Evolutionary conservation across 2,329 filamentous ascomycete genomes (phyloP).

Genomic region (Fusarium hainanense): DNA sequence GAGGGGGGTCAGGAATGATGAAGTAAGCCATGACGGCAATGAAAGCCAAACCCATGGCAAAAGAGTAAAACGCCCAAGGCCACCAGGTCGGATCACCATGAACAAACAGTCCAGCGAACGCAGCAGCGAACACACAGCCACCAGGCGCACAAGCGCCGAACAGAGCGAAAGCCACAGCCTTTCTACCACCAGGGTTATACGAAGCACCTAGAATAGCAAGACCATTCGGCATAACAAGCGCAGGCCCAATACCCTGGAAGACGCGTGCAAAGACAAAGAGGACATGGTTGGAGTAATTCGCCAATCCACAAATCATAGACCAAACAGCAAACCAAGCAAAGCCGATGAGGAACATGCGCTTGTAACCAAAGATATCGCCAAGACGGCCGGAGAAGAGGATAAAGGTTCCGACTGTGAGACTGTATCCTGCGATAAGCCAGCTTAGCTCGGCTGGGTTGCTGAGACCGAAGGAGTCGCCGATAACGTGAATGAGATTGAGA

Average conservation of each 20-base stretch:
- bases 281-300: slow-evolving; percentile 53
- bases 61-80: slow-evolving; percentile 61
- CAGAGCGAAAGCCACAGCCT: slow-evolving; percentile 68
- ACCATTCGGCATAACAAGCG: slow-evolving; percentile 71
- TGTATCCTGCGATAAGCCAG: slow-evolving; percentile 69
- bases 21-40: slow-evolving; percentile 49
- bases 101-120: slow-evolving; percentile 55
- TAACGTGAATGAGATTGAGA: slow-evolving; percentile 39
- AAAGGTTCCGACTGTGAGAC: slow-evolving; percentile 66
- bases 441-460: slow-evolving; percentile 38
- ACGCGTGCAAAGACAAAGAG: slow-evolving; percentile 65
- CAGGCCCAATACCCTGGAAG: slow-evolving; percentile 70
- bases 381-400: slow-evolving; percentile 67
- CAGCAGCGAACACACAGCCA: slow-evolving; percentile 57
- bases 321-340: slow-evolving; percentile 66
- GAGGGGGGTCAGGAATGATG: slow-evolving; percentile 50
- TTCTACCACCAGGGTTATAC: slow-evolving; percentile 66
- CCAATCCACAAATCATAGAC: slow-evolving; percentile 60
- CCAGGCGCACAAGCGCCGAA: slow-evolving; percentile 60
- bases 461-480: slow-evolving; percentile 38
- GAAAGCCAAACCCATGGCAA: slow-evolving; percentile 51
- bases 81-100: slow-evolving; percentile 54
- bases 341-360: slow-evolving; percentile 64
- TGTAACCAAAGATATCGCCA: slow-evolving; percentile 68
- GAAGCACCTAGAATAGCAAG: slow-evolving; percentile 69